Evolutionary conservation across 495 filamentous ascomycete species (phyloP).

Genomic region (Friedmanniomyces simplex): DNA sequence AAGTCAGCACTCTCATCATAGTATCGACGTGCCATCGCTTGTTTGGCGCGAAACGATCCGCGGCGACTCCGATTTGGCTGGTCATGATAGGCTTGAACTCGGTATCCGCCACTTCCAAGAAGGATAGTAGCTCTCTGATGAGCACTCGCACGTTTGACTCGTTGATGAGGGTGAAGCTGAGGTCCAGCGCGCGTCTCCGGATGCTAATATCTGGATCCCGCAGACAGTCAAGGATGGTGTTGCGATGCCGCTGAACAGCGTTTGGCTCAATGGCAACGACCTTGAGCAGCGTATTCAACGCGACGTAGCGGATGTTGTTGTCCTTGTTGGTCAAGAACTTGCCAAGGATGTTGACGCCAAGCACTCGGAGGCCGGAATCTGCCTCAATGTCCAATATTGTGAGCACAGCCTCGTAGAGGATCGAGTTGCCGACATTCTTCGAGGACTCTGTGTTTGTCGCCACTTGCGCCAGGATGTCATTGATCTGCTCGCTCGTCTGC

Average conservation of each 20-base stretch:
- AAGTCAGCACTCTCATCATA: conserved; percentile 84
- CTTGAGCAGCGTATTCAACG: conserved; percentile 93
- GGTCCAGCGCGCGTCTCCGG: conserved; percentile 80
- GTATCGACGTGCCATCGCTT: conserved; percentile 98
- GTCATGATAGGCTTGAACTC: conserved; percentile 99
- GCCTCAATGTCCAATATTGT: conserved; percentile 98
- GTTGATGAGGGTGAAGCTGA: conserved; percentile 97
- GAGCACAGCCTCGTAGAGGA: conserved; percentile 92
- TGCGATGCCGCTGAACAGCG: conserved; percentile 91
- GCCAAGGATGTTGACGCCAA: conserved; percentile 95
- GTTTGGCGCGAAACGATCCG: conserved; percentile 88
- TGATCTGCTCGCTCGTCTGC: conserved; percentile 89
- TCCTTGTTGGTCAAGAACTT: conserved; percentile 97
- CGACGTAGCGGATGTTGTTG: conserved; percentile 98
- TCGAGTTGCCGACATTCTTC: conserved; percentile 97
- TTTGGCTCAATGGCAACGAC: conserved; percentile 97
- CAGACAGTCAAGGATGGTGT: conserved; percentile 92
- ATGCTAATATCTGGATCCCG: conserved; percentile 99
- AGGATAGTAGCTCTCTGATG: conserved; percentile 83
- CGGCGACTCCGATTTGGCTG: conserved; percentile 90
- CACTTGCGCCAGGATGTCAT: conserved; percentile 95
- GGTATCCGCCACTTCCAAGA: conserved; percentile 92
- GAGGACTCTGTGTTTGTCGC: conserved; percentile 96
- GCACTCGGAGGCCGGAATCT: conserved; percentile 81
- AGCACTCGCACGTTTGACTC: conserved; percentile 89